Base-by-base conservation (phyloP, 129 eudicot species). In the Sambucus nigra region DNA sequence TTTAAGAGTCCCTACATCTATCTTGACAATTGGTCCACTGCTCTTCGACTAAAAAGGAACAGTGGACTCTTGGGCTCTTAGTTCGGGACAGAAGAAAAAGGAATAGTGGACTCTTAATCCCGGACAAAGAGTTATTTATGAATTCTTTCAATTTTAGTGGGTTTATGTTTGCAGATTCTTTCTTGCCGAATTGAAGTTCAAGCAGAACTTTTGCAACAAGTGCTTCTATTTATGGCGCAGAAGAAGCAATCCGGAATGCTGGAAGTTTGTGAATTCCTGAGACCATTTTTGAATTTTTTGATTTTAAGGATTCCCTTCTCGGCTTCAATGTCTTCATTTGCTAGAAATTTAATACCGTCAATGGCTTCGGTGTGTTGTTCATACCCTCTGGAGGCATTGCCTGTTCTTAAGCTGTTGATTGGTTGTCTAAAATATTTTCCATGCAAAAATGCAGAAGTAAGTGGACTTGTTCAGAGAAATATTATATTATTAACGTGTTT, bases 111-210 rank as follows among this genome's bases (percentile, higher is more conserved):
- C 8, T 4, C 35, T 29, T 29, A 29, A 29, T 29, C 8, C 35
- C 8, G 35, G n/a, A n/a, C n/a, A n/a, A n/a, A n/a, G n/a, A n/a
- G n/a, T n/a, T 35, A 35, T 7, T 3, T 8, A 7, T 2, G 13
- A 7, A 2, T 35, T 35, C 13, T 35, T 35, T 15, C 1, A 35
- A 35, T 35, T 35, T 35, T 35, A 15, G 42, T 8, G 42, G 42
- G 42, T 35, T n/a, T n/a, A 35, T 10, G 31, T 40, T 40, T 2
- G 72, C 86, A 91, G 99, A 57, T 91, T 25, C 68, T 91, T 40
- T 69, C 80, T 44, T 91, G 82, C 60, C 65, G 94, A 66, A 38
- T 53, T 38, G 94, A 91, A 68, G 82, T 80, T 49, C 94, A 82
- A 27, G 26, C 74, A 4, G 85, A 79, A 69, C 99, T 91, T 2